Percentiles rank a stretch among this genome's conserved stretches.
Conservation (phyloP, 2,329 filamentous ascomycete genomes). For the Hypoxylon sp. region DNA sequence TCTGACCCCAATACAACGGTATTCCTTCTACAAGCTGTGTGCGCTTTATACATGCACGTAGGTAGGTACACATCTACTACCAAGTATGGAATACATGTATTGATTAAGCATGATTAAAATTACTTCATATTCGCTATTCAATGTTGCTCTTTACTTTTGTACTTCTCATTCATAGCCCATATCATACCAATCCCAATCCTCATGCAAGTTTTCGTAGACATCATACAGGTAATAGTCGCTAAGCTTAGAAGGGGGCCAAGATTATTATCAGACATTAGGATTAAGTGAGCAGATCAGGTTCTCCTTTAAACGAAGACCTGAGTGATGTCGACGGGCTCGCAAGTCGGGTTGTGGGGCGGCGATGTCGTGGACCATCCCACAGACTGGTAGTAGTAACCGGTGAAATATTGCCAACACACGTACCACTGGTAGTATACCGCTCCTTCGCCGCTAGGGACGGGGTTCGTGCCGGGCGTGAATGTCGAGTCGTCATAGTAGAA, state of each 20-base stretch:
- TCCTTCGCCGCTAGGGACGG: constrained; percentile 25
- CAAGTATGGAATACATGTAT: not conserved
- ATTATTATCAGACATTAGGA: constrained; percentile 27
- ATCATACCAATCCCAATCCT: not conserved
- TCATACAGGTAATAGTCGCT: not conserved
- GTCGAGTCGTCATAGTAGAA: constrained; percentile 51
- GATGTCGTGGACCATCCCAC: constrained; percentile 52
- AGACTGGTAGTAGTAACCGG: constrained; percentile 55
- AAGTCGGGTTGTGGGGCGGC: constrained; percentile 56
- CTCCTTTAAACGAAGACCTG: constrained; percentile 38
- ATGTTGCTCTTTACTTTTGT: not conserved
- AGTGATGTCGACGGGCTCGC: constrained; percentile 53
- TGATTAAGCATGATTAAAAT: constrained; percentile 7
- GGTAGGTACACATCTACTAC: not conserved
- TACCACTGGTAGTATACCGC: constrained; percentile 55
- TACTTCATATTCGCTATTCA: constrained; percentile 12
- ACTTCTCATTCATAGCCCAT: not conserved
- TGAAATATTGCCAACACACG: constrained; percentile 55
- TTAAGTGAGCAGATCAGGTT: not conserved
- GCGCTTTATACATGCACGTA: not conserved
- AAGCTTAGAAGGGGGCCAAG: constrained; percentile 1
- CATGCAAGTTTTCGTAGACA: constrained; percentile 47
- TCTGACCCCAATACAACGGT: not conserved
- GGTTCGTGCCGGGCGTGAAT: constrained; percentile 45
- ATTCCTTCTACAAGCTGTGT: not conserved